Evolutionary conservation across 768 basidiomycete genomes (phyloP), one percentile per base, ranked within the genome.

Genomic region (Tulasnella sp.): DNA sequence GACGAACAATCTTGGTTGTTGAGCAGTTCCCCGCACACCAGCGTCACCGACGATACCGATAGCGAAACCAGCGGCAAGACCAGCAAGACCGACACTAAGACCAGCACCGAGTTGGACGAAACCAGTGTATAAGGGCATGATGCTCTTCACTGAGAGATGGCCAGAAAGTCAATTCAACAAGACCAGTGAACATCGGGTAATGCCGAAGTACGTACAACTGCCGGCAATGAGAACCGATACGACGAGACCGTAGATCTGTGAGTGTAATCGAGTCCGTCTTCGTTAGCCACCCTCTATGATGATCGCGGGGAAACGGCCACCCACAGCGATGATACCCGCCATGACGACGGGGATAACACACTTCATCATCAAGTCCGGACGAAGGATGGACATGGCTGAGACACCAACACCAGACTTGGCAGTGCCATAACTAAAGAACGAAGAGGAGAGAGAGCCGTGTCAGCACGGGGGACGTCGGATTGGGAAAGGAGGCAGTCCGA

Each of bases 271-370:
- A 9, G 28, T n/a, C 28, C 58, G 22, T 60, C 24, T 60, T 22
- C 58, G 28, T 31, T 24, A 60, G 58, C 24, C 16, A 60, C 58
- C 58, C 28, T 60, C 28, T 24, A 22, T 60, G 16, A 60, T 31
- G 18, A 48, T 76, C 50, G 20, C 76, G 12, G 44, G 75, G 44
- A 60, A 81, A 60, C 34, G 54, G 42, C 60, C 46, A 92, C 96
- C 83, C 83, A 99, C 97, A 86, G 95, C 97, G 88, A 99, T 98
- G 89, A 99, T 99, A 96, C 97, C 97, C 90, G 97, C 97, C 97
- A 99, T 98, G 87, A 99, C 94, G 86, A 98, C 96, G 72, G 97
- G 97, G 77, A 99, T 92, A 83, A 94, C 93, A 91, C 94, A 97
- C 89, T 93, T 96, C 94, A 99, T 97, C 95, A 98, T 97, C 84